A percentile compares a stretch with the other conserved stretches of the same genome.
Conservation (phyloP, 2,329 filamentous ascomycete species). For the Sclerotinia borealis region DNA sequence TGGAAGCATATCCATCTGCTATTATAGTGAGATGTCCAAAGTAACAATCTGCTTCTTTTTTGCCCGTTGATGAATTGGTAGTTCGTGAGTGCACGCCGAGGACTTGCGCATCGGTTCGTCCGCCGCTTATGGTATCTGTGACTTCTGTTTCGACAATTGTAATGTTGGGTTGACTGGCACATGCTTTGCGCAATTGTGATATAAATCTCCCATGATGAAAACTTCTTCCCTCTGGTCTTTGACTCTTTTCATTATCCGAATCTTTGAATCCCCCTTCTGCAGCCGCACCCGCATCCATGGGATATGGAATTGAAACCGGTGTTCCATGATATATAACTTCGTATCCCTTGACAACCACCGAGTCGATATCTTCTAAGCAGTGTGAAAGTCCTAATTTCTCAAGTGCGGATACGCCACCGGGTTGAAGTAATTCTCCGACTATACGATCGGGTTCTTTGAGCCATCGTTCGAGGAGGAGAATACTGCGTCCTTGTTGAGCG, state of each 20-base stretch:
- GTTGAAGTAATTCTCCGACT: conserved; percentile 90
- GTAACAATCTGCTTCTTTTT: conserved; percentile 66
- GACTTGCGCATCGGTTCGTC: conserved; percentile 57
- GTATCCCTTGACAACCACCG: conserved; percentile 77
- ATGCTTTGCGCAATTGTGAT: conserved; percentile 69
- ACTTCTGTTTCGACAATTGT: conserved; percentile 88
- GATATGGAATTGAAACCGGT: conserved; percentile 73
- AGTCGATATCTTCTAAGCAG: conserved; percentile 85
- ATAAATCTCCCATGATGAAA: conserved; percentile 98
- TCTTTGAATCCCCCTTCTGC: conserved; percentile 16
- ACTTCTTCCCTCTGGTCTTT: conserved; percentile 61
- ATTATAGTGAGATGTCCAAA: conserved; percentile 85
- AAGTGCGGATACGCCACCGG: conserved; percentile 78
- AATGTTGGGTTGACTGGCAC: conserved; percentile 71
- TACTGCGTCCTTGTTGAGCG: conserved; percentile 82
- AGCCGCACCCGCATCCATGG: conserved; percentile 45
- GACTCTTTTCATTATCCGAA: conserved; percentile 33
- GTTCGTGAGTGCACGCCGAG: conserved; percentile 77
- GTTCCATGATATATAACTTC: conserved; percentile 76
- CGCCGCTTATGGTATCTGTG: conserved; percentile 65
- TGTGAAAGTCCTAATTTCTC: conserved; percentile 72
- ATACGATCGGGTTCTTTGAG: conserved; percentile 93
- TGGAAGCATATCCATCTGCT: conserved; percentile 87
- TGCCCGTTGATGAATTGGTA: conserved; percentile 47
- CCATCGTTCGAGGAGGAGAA: conserved; percentile 81